A percentile compares a stretch with the other conserved stretches of the same genome.
These are phyloP conservation scores for Chlamydomonas applanata DNA, from an alignment of 139 green algal genomes.

Conservation along the genomic window DNA sequence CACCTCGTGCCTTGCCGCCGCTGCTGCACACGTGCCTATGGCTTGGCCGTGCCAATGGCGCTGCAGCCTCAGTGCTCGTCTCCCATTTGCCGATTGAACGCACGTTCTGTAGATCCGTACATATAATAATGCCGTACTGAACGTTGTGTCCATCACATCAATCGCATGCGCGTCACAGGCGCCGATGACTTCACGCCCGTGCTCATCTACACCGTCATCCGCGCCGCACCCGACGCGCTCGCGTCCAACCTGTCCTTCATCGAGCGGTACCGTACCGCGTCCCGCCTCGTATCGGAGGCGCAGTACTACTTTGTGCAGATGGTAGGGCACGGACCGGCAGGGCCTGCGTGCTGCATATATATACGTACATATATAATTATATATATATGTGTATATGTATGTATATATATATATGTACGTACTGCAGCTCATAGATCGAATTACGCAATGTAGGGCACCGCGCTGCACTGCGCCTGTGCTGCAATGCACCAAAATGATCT, in stretches of 20 bases:
- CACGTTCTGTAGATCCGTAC: too few relatives aligned
- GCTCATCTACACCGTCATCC: slow-evolving; percentile 87
- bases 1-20: too few relatives aligned
- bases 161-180: slow-evolving; percentile 33
- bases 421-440: not conserved
- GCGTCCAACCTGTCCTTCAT: slow-evolving; percentile 59
- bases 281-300: slow-evolving; percentile 39
- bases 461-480: too few relatives aligned
- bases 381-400: not conserved
- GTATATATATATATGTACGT: too few relatives aligned
- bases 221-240: slow-evolving; percentile 66
- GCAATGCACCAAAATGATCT: too few relatives aligned
- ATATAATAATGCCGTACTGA: too few relatives aligned
- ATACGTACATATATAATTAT: too few relatives aligned
- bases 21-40: too few relatives aligned
- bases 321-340: slow-evolving; percentile 46
- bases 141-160: too few relatives aligned
- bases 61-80: too few relatives aligned
- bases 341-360: not conserved
- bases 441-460: not conserved
- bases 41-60: too few relatives aligned
- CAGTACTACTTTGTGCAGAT: slow-evolving; percentile 80
- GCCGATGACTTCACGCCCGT: slow-evolving; percentile 95
- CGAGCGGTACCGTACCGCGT: slow-evolving; percentile 28
- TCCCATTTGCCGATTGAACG: too few relatives aligned